phyloP scores from a whole-genome alignment of 352 stramenopile genomes.

The Paralagenidium karlingii region DNA sequence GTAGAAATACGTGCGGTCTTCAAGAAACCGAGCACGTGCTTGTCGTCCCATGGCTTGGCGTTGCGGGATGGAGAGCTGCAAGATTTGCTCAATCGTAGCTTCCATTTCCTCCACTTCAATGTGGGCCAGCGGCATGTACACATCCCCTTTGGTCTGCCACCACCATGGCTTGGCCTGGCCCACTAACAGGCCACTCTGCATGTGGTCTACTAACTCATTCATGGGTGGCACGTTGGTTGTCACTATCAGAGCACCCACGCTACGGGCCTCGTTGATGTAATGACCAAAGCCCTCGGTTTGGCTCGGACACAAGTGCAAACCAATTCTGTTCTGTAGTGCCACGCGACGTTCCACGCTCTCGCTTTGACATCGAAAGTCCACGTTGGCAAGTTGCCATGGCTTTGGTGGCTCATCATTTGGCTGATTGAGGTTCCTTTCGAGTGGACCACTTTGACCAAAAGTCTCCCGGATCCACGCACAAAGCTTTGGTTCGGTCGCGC shows the following conservation, averaged over 20 bases:
- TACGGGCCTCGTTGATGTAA: slow-evolving; percentile 79
- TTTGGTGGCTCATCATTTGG: slow-evolving; percentile 1
- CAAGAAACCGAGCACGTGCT: slow-evolving; percentile 53
- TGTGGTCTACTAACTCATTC: slow-evolving; percentile 78
- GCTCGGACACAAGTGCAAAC: slow-evolving; percentile 61
- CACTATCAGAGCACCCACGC: slow-evolving; percentile 51
- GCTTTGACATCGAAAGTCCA: slow-evolving; percentile 61
- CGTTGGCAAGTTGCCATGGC: slow-evolving; percentile 41
- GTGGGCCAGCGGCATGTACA: slow-evolving; percentile 69
- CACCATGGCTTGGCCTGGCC: slow-evolving; percentile 39
- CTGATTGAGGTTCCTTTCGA: slow-evolving; percentile 4
- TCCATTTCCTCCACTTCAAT: slow-evolving; percentile 55
- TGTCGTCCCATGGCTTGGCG: slow-evolving; percentile 58
- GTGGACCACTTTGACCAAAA: slow-evolving; percentile 25
- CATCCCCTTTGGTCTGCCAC: slow-evolving; percentile 73
- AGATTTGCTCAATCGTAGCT: slow-evolving; percentile 43
- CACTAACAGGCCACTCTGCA: slow-evolving; percentile 53
- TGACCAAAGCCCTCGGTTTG: slow-evolving; percentile 74
- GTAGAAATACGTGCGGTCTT: slow-evolving; percentile 67
- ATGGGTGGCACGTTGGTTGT: slow-evolving; percentile 71
- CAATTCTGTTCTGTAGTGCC: slow-evolving; percentile 59
- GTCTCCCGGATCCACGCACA: slow-evolving; percentile 53
- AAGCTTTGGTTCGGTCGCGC: slow-evolving; percentile 48
- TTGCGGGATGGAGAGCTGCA: slow-evolving; percentile 59
- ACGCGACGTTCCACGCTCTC: slow-evolving; percentile 40